Evolutionary conservation across 2,329 filamentous ascomycete species (phyloP).

Genomic region (Hymenoscyphus scutula): DNA sequence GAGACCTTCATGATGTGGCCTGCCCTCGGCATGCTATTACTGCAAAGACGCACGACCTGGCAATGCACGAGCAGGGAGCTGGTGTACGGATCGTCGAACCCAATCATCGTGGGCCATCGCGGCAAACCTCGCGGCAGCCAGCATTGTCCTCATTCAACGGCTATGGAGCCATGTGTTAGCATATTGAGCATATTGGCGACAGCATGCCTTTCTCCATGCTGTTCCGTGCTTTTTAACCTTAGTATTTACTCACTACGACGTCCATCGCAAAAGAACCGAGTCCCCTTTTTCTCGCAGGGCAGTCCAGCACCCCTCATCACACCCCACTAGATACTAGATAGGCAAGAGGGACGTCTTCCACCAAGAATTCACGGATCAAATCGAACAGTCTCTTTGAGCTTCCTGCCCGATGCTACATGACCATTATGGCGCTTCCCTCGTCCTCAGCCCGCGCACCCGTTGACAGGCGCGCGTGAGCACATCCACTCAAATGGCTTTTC

Average conservation of each 20-base stretch:
- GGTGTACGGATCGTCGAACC: neutral
- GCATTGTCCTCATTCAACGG: neutral
- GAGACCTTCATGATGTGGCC: neutral
- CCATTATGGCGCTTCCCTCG: conserved; percentile 2
- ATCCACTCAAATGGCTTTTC: neutral
- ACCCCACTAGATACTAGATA: neutral
- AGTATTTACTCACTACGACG: neutral
- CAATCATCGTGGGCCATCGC: neutral
- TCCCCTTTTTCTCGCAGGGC: too few relatives aligned
- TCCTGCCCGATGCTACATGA: neutral
- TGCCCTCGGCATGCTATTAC: neutral
- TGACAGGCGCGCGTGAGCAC: neutral
- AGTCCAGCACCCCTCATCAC: neutral
- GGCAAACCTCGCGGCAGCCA: neutral
- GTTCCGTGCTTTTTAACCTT: neutral
- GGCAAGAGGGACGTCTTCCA: neutral
- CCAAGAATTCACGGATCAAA: neutral
- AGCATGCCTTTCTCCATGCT: neutral
- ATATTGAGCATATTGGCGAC: neutral
- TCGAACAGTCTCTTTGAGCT: neutral
- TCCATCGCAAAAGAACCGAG: neutral
- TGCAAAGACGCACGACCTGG: neutral
- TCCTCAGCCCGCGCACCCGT: neutral
- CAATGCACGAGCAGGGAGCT: neutral
- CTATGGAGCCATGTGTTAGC: neutral